A percentile compares a stretch with the other conserved stretches of the same genome.
Conservation (phyloP, 345 rosid genomes). For the Eucalyptus coolabah region DNA sequence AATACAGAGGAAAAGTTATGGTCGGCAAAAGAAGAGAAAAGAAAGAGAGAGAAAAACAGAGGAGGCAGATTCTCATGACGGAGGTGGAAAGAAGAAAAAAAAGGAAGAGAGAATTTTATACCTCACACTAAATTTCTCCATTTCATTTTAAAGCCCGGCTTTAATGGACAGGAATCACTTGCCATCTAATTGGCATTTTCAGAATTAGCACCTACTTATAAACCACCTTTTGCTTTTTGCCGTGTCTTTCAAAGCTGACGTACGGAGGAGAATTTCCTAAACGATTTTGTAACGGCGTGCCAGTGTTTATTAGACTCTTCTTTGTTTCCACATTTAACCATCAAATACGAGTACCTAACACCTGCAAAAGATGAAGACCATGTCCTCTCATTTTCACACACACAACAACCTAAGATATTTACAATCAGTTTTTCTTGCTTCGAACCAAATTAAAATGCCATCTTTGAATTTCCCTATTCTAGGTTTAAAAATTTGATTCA, state of each 20-base stretch:
- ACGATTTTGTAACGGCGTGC: no score
- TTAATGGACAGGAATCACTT: not conserved
- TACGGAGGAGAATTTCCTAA: rapidly evolving
- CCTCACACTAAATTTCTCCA: no score
- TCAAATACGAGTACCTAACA: not conserved
- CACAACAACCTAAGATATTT: not conserved
- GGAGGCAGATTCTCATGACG: no score
- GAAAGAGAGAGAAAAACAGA: no score
- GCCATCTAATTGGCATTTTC: not conserved
- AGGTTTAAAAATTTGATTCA: not conserved
- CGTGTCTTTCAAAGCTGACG: not conserved
- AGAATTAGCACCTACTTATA: no score
- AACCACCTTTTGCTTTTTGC: no score
- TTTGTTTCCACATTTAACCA: not conserved
- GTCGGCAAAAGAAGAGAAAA: not conserved
- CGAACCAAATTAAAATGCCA: not conserved
- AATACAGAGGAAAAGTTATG: not conserved
- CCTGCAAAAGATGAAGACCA: not conserved
- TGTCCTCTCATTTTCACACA: not conserved
- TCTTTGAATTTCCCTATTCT: not conserved
- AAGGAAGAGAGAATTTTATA: no score
- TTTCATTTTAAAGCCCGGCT: no score
- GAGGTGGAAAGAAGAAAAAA: no score
- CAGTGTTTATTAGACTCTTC: not conserved
- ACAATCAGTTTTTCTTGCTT: not conserved